Conservation (phyloP, 1,284 basidiomycete genomes). For the Mixia osmundae region DNA sequence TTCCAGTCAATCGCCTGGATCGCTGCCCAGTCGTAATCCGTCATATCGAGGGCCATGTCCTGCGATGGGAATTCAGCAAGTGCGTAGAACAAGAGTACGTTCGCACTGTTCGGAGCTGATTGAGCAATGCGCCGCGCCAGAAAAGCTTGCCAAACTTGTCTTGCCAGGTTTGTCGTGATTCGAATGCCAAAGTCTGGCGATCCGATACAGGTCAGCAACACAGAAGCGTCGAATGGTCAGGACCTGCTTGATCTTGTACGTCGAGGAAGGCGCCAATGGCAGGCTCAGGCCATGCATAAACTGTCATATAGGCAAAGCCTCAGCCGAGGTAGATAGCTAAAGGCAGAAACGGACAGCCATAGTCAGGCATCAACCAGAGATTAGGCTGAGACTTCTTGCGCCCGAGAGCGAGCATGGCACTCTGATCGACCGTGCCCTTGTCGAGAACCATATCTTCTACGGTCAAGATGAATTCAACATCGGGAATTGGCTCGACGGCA, state of each 20-base stretch:
- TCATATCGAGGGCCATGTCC: constrained; percentile 19
- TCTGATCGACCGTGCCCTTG: neutral
- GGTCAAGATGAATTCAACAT: constrained; percentile 22
- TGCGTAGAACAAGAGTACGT: too few species aligned
- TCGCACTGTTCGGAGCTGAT: constrained; percentile 20
- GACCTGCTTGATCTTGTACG: constrained; percentile 16
- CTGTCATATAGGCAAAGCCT: too few species aligned
- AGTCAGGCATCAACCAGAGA: constrained; percentile 22
- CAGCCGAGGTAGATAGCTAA: too few species aligned
- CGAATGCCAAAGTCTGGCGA: too few species aligned
- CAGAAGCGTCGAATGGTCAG: too few species aligned
- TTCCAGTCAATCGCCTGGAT: constrained; percentile 17
- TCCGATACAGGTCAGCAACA: too few species aligned
- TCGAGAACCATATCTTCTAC: constrained; percentile 4
- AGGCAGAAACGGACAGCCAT: too few species aligned
- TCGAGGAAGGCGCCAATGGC: constrained; percentile 18
- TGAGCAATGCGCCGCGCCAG: constrained; percentile 20
- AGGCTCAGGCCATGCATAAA: constrained; percentile 23
- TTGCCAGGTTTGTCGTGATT: constrained; percentile 13
- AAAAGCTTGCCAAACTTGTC: constrained; percentile 19
- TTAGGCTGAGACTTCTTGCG: neutral
- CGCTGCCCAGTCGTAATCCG: constrained; percentile 17
- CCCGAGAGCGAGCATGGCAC: neutral
- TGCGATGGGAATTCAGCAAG: too few species aligned
- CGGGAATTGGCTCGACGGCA: constrained; percentile 18